phyloP scores from a whole-genome alignment of 1,139 yeast genomes.

The Geotrichum cucujoidarum region DNA sequence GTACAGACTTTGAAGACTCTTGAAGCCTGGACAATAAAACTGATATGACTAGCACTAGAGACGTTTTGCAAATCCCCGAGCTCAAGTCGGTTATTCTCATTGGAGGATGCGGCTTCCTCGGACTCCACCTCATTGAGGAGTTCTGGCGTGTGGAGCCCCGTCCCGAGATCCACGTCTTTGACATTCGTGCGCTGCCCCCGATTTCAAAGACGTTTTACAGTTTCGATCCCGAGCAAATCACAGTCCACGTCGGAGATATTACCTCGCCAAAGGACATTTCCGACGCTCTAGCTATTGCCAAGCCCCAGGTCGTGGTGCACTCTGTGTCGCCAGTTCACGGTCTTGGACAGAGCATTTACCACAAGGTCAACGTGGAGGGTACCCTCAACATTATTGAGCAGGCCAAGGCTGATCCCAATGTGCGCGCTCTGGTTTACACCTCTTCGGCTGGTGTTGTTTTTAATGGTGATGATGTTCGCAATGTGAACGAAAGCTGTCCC shows the following conservation, averaged over 20 bases:
- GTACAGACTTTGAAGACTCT: not conserved
- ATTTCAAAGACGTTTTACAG: slow-evolving; percentile 64
- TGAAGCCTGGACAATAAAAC: no score
- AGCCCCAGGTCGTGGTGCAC: slow-evolving; percentile 80
- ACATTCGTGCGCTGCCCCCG: slow-evolving; percentile 80
- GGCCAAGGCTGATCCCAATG: slow-evolving; percentile 43
- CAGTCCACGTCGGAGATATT: slow-evolving; percentile 75
- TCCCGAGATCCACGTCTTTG: slow-evolving; percentile 79
- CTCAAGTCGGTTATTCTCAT: slow-evolving; percentile 68
- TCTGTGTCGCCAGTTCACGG: slow-evolving; percentile 97
- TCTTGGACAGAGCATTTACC: slow-evolving; percentile 68
- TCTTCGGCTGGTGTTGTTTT: slow-evolving; percentile 97
- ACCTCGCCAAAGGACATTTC: slow-evolving; percentile 67
- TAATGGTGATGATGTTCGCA: slow-evolving; percentile 83
- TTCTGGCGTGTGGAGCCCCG: slow-evolving; percentile 63
- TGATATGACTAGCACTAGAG: no score
- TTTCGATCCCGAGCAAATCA: slow-evolving; percentile 54
- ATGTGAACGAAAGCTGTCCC: slow-evolving; percentile 94
- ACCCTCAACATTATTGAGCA: slow-evolving; percentile 69
- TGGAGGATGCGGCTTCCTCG: slow-evolving; percentile 95
- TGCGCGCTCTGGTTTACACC: slow-evolving; percentile 81
- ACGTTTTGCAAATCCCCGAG: slow-evolving; percentile 17
- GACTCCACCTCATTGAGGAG: slow-evolving; percentile 84
- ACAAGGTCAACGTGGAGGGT: slow-evolving; percentile 87
- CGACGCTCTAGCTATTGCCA: slow-evolving; percentile 53